Evolutionary conservation across 73 alveolate species (phyloP), one percentile per base, ranked within the genome.

Genomic region (Symbiodinium pilosum): DNA sequence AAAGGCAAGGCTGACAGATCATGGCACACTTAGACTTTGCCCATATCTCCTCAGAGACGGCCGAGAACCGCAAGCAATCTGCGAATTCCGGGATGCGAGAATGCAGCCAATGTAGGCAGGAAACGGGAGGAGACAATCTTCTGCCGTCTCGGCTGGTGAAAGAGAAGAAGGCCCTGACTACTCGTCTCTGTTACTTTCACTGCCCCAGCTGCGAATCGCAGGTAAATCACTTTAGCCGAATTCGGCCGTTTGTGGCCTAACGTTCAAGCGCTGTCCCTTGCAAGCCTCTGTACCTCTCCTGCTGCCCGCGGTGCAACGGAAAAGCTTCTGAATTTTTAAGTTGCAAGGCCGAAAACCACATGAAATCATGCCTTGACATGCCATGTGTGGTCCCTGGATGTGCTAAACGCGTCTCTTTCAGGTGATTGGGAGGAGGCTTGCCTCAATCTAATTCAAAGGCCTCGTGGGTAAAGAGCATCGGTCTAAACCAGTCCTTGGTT

Each of bases 401-500:
- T 30, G 73, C 20, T 18, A 54, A 26, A 0, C 26, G 4, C 73
- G 26, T 54, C 73, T 30, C 20, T 30, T 24, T 24, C 73, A 54
- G 34, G 73, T 30, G 73, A 54, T 5, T 54, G 73, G 73, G 5
- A 54, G 73, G 73, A 54, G 81, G 81, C 81, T 28, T 28, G 81
- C 30, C 81, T 64, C 81, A 64, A 38, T 64, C 81, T 64, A 64
- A 64, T 64, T 64, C 81, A 64, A 64, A 64, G 34, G 81, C 81
- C 81, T 64, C 81, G 81, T 64, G 81, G 34, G 38, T 64, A 51
- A 89, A 89, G 87, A 89, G 95, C 95, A 89, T 64, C 14, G 95
- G 95, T 28, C 95, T 20, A 38, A 89, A 89, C 95, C 95, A 89
- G 52, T 68, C 95, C 95, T 88, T 36, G 44, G 92, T 68, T 24